A percentile compares a stretch with the other conserved stretches of the same genome.
phyloP scores from a whole-genome alignment of 2,329 filamentous ascomycete species.

The Talaromyces sp. region DNA sequence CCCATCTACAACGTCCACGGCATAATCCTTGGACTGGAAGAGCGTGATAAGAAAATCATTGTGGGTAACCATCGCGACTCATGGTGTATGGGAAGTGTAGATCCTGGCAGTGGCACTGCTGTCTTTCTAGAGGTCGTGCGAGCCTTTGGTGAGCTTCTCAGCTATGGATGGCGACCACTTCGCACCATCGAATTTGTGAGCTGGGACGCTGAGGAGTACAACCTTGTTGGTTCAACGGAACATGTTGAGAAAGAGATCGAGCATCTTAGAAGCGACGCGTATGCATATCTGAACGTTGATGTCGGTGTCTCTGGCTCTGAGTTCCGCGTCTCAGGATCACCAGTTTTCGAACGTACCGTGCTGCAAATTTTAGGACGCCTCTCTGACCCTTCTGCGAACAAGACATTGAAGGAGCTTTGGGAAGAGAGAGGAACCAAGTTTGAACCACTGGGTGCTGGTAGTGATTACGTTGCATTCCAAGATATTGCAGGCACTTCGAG shows the following conservation, averaged over 20 bases:
- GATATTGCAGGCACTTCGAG: constrained; percentile 86
- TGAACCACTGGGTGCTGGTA: constrained; percentile 70
- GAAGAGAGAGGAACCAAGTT: constrained; percentile 62
- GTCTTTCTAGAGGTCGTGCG: constrained; percentile 87
- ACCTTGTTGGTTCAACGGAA: constrained; percentile 90
- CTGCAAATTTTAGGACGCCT: constrained; percentile 74
- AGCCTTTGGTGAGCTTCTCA: constrained; percentile 77
- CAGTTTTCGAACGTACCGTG: constrained; percentile 74
- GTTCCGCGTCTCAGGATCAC: constrained; percentile 79
- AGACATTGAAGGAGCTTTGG: constrained; percentile 76
- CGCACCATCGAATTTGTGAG: constrained; percentile 97
- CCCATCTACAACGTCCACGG: constrained; percentile 92
- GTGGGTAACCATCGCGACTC: constrained; percentile 93
- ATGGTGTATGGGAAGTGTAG: constrained; percentile 84
- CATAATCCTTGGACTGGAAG: constrained; percentile 80
- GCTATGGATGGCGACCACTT: constrained; percentile 82
- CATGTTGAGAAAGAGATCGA: constrained; percentile 86
- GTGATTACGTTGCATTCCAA: constrained; percentile 90
- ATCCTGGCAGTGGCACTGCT: constrained; percentile 85
- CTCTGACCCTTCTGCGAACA: constrained; percentile 70
- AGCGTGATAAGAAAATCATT: constrained; percentile 79
- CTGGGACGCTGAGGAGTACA: constrained; percentile 94
- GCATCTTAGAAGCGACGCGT: constrained; percentile 69
- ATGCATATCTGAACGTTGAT: constrained; percentile 91
- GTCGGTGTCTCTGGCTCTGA: constrained; percentile 74